phyloP scores from a whole-genome alignment of 306 rosid species.

The Adenanthera pavonina region DNA sequence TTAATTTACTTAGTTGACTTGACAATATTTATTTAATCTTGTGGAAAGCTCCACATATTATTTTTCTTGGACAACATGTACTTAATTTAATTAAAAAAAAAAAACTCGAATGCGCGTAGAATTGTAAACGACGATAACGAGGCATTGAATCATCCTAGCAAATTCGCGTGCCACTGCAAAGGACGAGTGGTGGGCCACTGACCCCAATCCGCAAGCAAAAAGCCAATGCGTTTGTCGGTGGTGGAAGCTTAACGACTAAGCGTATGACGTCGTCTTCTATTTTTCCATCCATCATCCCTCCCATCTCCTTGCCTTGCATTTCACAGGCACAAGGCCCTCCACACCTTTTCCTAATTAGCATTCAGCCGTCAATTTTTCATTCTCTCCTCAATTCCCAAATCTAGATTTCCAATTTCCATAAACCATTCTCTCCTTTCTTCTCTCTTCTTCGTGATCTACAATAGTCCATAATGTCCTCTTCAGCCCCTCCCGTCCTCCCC shows the following conservation, averaged over 20 bases:
- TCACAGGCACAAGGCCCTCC: neutral
- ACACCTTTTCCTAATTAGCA: neutral
- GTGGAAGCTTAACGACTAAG: constrained; percentile 16
- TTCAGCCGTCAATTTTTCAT: neutral
- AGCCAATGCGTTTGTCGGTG: constrained; percentile 7
- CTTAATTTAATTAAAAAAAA: too few relatives aligned
- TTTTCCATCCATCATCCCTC: neutral
- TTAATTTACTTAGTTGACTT: too few relatives aligned
- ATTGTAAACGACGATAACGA: neutral
- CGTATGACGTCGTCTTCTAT: neutral
- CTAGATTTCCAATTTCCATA: neutral
- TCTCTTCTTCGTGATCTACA: neutral
- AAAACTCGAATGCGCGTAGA: neutral
- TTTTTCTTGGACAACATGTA: too few relatives aligned
- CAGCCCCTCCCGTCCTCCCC: constrained; percentile 55
- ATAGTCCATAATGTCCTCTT: constrained; percentile 34
- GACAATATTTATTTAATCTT: too few relatives aligned
- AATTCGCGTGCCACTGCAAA: neutral
- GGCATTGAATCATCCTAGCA: neutral
- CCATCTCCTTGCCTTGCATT: neutral
- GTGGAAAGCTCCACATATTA: too few relatives aligned
- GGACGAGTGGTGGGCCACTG: neutral
- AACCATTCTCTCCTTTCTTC: neutral
- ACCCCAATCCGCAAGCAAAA: neutral
- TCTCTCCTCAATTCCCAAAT: constrained; percentile 6